Conservation (phyloP, 2,329 filamentous ascomycete species). For the Xylaria hypoxylon region DNA sequence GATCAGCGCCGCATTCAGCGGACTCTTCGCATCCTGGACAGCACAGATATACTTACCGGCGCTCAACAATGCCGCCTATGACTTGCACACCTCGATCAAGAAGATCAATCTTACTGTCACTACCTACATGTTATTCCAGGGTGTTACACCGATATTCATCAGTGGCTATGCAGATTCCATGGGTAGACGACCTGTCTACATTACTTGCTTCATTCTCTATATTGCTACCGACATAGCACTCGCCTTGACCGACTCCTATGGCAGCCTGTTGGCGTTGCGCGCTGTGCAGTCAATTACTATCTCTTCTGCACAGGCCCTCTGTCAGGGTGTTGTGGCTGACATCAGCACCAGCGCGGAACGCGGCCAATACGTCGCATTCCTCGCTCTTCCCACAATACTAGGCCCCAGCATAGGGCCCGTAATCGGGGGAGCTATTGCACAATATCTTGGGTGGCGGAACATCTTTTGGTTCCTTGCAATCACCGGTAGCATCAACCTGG, state of each 20-base stretch:
- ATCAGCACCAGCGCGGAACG: slow-evolving; percentile 66
- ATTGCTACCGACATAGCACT: slow-evolving; percentile 57
- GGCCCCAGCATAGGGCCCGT: slow-evolving; percentile 51
- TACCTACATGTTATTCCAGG: slow-evolving; percentile 63
- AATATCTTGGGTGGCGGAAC: slow-evolving; percentile 44
- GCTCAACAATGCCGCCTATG: slow-evolving; percentile 43
- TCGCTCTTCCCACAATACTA: slow-evolving; percentile 56
- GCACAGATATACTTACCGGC: slow-evolving; percentile 47
- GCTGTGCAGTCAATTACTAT: slow-evolving; percentile 62
- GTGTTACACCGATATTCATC: slow-evolving; percentile 61
- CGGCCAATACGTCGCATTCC: slow-evolving; percentile 63
- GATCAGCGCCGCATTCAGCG: slow-evolving; percentile 45
- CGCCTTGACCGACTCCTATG: slow-evolving; percentile 55
- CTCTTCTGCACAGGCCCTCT: slow-evolving; percentile 64
- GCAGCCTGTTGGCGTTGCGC: slow-evolving; percentile 59
- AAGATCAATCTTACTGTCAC: slow-evolving; percentile 53
- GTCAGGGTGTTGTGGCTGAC: slow-evolving; percentile 64
- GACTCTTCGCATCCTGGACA: slow-evolving; percentile 45
- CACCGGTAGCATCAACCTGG: slow-evolving; percentile 37
- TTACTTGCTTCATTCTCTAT: slow-evolving; percentile 59
- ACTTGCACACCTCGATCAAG: slow-evolving; percentile 40
- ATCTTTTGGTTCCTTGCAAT: slow-evolving; percentile 47
- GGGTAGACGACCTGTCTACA: slow-evolving; percentile 59
- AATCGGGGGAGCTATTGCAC: slow-evolving; percentile 37
- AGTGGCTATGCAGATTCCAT: slow-evolving; percentile 59